Evolutionary conservation across 306 rosid species (phyloP).

Genomic region (Prunus kanzakura): DNA sequence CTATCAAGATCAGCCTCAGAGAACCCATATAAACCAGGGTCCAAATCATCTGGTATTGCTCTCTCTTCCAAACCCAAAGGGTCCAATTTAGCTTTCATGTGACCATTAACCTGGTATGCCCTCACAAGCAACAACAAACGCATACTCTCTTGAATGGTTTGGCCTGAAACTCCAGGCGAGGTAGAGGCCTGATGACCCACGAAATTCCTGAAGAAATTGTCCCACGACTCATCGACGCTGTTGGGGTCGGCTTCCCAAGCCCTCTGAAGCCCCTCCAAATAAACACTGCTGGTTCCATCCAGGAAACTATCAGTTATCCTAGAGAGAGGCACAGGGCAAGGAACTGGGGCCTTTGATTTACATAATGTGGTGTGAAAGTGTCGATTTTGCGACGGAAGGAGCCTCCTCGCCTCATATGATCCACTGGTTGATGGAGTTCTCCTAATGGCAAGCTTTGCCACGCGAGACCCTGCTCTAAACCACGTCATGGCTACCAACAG

Average conservation of each 20-base stretch:
- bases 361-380: conserved; percentile 56
- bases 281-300: conserved; percentile 94
- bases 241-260: conserved; percentile 96
- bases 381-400: conserved; percentile 49
- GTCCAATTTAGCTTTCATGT: conserved; percentile 86
- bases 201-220: conserved; percentile 90
- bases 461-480: conserved; percentile 75
- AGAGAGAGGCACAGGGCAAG: conserved; percentile 83
- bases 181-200: conserved; percentile 74
- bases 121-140: conserved; percentile 79
- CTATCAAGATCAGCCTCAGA: conserved; percentile 94
- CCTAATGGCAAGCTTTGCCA: conserved; percentile 70
- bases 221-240: conserved; percentile 97
- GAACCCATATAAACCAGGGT: conserved; percentile 86
- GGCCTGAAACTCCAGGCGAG: conserved; percentile 92
- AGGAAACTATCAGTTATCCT: conserved; percentile 81
- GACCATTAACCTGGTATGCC: conserved; percentile 95
- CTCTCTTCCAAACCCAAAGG: conserved; percentile 73
- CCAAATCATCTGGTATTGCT: conserved; percentile 68
- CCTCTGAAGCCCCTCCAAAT: conserved; percentile 93
- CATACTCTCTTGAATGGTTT: conserved; percentile 98
- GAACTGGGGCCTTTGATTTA: conserved; percentile 68
- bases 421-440: conserved; percentile 53
- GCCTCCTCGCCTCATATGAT: conserved; percentile 47
- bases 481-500: conserved; percentile 56